Base-by-base conservation (phyloP, 345 rosid species). In the Eucalyptus melliodora region DNA sequence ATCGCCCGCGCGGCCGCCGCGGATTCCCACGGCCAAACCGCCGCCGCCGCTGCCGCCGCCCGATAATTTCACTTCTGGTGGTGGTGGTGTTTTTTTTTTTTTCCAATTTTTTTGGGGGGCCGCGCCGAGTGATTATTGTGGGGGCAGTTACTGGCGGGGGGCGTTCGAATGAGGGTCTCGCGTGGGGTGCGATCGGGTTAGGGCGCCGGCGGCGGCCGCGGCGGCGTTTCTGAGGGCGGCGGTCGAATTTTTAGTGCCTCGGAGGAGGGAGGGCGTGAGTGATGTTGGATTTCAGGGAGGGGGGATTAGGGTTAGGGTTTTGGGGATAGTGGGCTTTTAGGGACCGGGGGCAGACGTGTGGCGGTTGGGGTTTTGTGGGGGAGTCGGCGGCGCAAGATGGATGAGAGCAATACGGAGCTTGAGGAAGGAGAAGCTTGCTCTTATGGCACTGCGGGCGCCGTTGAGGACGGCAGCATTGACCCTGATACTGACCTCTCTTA, bases 381-480 rank as follows among this genome's bases (percentile, higher is more conserved):
- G 23, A 67, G 72, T 88, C 19, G 80, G 87, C 11, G 16, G 50
- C 88, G 89, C 87, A 91, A 59, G 88, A 95, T 95, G 96, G 95
- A 92, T 85, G 95, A 93, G 86, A 92, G 81, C 92, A 94, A 87
- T 85, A 50, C 90, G 82, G 96, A 94, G 90, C 94, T 95, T 89
- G 97, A 96, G 93, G 98, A 96, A 94, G 98, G 97, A 86, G 97
- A 97, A 90, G 92, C 96, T 89, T 88, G 88, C 87, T 91, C 85
- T 93, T 89, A 91, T 90, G 50, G 87, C 81, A 5, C 50, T 15
- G 91, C 87, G 88, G 93, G 89, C 88, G 91, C 88, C 86, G 92
- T 91, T 88, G 91, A 87, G 59, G 50, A 37, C 50, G 88, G 80
- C 89, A 82, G 92, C 91, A 88, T 93, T 90, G 96, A 96, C 94